Evolutionary conservation across 2,329 filamentous ascomycete genomes (phyloP).

Genomic region (Shiraia bambusicola): DNA sequence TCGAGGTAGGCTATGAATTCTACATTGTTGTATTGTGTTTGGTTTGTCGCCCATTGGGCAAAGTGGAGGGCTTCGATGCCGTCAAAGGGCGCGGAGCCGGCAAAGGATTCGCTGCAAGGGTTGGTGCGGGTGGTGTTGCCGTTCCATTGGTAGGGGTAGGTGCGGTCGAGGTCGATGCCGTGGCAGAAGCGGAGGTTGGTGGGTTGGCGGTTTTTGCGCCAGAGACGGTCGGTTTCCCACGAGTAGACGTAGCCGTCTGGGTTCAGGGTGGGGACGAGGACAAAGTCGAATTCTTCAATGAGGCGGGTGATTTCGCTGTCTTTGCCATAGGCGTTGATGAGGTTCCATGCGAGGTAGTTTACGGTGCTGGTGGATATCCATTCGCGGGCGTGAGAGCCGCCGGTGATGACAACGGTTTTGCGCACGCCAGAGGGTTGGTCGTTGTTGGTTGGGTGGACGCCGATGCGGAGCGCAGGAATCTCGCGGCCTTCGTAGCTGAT

Average conservation of each 20-base stretch:
- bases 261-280: conserved; percentile 87
- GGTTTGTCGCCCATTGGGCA: conserved; percentile 78
- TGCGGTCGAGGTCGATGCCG: conserved; percentile 85
- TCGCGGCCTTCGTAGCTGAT: conserved; percentile 83
- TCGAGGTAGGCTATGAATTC: conserved; percentile 85
- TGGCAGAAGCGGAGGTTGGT: conserved; percentile 81
- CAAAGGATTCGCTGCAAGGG: conserved; percentile 88
- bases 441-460: conserved; percentile 57
- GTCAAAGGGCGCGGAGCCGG: conserved; percentile 80
- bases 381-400: conserved; percentile 89
- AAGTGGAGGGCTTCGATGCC: conserved; percentile 75
- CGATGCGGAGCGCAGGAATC: conserved; percentile 78
- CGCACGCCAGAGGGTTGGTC: conserved; percentile 53
- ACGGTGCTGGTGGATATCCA: conserved; percentile 95
- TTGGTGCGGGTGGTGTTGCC: conserved; percentile 63
- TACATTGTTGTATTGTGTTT: conserved; percentile 69
- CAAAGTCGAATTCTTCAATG: conserved; percentile 79
- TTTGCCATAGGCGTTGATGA: conserved; percentile 83
- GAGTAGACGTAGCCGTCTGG: conserved; percentile 94
- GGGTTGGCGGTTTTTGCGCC: conserved; percentile 89
- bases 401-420: conserved; percentile 78
- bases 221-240: conserved; percentile 87
- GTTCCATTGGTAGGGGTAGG: conserved; percentile 85
- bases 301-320: conserved; percentile 69
- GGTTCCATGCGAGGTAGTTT: conserved; percentile 84